Evolutionary conservation across 345 rosid species (phyloP).

Genomic region (Eucalyptus fibrosa): DNA sequence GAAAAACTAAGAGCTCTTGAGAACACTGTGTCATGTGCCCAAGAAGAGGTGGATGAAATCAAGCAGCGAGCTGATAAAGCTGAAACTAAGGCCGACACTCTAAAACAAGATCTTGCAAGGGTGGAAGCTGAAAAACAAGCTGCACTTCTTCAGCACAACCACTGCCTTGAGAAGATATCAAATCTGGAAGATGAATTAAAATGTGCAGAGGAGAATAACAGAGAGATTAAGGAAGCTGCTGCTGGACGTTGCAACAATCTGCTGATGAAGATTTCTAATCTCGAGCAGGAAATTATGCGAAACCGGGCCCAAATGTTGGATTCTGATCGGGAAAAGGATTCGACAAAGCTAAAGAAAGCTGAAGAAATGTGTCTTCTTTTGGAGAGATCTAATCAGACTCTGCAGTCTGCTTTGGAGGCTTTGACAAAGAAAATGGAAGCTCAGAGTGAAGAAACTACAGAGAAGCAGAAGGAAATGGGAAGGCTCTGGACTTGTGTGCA

Average conservation of each 20-base stretch:
- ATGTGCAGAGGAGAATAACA: slow-evolving; percentile 44
- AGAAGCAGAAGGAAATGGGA: slow-evolving; percentile 77
- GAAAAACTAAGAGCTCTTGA: slow-evolving; percentile 50
- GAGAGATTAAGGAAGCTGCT: slow-evolving; percentile 56
- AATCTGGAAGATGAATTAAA: slow-evolving; percentile 43
- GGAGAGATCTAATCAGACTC: slow-evolving; percentile 63
- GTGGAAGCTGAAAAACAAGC: slow-evolving; percentile 63
- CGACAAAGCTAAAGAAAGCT: slow-evolving; percentile 42
- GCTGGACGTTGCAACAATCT: slow-evolving; percentile 54
- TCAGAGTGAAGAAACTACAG: slow-evolving; percentile 68
- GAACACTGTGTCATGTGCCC: slow-evolving; percentile 28
- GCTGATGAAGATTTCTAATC: slow-evolving; percentile 40
- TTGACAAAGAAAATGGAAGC: slow-evolving; percentile 40
- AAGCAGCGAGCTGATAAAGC: slow-evolving; percentile 46
- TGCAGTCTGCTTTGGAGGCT: slow-evolving; percentile 59
- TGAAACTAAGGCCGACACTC: slow-evolving; percentile 21
- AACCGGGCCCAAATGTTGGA: slow-evolving; percentile 59
- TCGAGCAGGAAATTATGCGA: slow-evolving; percentile 34
- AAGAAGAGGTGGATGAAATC: slow-evolving; percentile 48
- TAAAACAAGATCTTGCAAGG: slow-evolving; percentile 42
- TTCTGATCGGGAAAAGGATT: slow-evolving; percentile 44
- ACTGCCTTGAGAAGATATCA: slow-evolving; percentile 45
- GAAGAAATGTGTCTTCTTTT: slow-evolving; percentile 62
- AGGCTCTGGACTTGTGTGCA: slow-evolving; percentile 75
- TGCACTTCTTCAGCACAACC: slow-evolving; percentile 34